Percentiles rank a stretch among this genome's conserved stretches.
phyloP scores from a whole-genome alignment of 1,139 yeast genomes.

The Diutina neorugosa region DNA sequence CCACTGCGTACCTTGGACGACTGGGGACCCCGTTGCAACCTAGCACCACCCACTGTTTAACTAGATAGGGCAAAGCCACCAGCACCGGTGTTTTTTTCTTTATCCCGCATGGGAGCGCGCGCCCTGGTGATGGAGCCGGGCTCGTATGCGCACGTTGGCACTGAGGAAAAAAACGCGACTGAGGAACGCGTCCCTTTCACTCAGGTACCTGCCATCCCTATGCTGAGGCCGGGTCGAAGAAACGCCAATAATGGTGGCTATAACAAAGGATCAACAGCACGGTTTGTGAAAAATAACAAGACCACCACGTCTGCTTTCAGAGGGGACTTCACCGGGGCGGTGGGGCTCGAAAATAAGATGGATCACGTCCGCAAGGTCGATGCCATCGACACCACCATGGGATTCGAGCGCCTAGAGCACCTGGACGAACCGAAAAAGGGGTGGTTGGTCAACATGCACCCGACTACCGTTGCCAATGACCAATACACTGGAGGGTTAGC shows the following conservation, averaged over 20 bases:
- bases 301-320: neutral
- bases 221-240: neutral
- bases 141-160: neutral
- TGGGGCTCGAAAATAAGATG: neutral
- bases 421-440: slow-evolving; percentile 63
- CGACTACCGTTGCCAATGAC: slow-evolving; percentile 46
- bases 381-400: slow-evolving; percentile 64
- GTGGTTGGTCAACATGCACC: slow-evolving; percentile 85
- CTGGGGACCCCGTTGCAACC: neutral
- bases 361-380: slow-evolving; percentile 22
- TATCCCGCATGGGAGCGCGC: neutral
- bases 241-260: neutral
- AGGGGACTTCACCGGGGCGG: neutral
- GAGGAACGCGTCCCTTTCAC: neutral
- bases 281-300: neutral
- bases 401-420: slow-evolving; percentile 65
- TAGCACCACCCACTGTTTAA: neutral
- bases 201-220: neutral
- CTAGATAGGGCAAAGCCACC: neutral
- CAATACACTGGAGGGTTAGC: slow-evolving; percentile 43
- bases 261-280: neutral
- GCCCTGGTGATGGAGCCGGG: neutral
- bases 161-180: neutral
- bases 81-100: neutral
- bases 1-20: neutral